Evolutionary conservation across 1,284 basidiomycete species (phyloP).

Genomic region (Ustilago shanxiensis): DNA sequence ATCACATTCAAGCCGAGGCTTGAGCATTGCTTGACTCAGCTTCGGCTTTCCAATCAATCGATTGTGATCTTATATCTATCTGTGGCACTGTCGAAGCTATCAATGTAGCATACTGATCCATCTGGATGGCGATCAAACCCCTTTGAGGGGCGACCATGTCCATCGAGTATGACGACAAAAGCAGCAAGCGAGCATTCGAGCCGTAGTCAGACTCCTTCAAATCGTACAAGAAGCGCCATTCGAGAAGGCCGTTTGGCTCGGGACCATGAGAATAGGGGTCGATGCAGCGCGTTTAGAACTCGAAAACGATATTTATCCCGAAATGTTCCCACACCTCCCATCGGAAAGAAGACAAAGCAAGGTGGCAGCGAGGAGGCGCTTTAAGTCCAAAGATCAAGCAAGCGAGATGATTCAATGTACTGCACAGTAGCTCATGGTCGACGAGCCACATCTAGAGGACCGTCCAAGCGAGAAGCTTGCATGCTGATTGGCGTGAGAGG

Average conservation of each 20-base stretch:
- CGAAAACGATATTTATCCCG: background rate
- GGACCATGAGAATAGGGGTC: conserved; percentile 8
- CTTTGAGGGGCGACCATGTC: background rate
- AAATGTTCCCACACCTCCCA: conserved; percentile 1
- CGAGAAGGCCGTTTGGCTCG: no score
- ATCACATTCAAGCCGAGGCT: background rate
- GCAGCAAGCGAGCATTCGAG: background rate
- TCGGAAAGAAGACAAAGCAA: background rate
- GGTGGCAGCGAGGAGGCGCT: conserved; percentile 1
- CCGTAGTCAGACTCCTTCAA: background rate
- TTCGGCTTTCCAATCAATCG: background rate
- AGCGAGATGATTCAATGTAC: background rate
- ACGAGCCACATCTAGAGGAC: conserved; percentile 15
- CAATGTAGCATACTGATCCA: background rate
- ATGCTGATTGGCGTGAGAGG: background rate
- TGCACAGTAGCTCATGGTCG: background rate
- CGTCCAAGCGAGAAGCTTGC: background rate
- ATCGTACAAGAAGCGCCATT: no score
- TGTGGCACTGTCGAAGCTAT: no score
- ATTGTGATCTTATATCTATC: no score
- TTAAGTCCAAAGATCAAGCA: background rate
- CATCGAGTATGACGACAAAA: conserved; percentile 7
- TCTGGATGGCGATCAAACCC: background rate
- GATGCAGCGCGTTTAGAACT: conserved; percentile 1
- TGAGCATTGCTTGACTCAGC: background rate